Evolutionary conservation across 106 monocot species (phyloP).

Genomic region (Allium sativum): DNA sequence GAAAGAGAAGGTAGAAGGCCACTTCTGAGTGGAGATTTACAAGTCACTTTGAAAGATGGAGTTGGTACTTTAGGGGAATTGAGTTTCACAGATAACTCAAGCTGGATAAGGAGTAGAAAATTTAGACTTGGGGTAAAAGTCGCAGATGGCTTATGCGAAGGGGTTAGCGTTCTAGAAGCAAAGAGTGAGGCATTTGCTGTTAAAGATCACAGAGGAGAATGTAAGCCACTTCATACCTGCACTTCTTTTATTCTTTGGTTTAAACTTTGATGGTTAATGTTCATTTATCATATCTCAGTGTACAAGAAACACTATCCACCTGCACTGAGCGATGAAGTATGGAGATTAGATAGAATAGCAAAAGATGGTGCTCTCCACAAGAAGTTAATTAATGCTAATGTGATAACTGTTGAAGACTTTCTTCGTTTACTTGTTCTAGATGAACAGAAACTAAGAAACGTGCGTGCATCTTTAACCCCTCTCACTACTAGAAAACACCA

Average conservation of each 20-base stretch:
- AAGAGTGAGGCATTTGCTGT: slow-evolving; percentile 24
- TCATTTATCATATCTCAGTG: slow-evolving; percentile 3
- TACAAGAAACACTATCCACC: slow-evolving; percentile 42
- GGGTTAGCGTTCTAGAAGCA: slow-evolving; percentile 22
- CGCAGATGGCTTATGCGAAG: slow-evolving; percentile 11
- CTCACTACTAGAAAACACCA: neutral
- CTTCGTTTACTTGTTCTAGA: slow-evolving; percentile 21
- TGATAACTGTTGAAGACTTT: slow-evolving; percentile 21
- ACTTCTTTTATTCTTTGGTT: neutral
- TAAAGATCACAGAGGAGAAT: slow-evolving; percentile 41
- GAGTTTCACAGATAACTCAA: slow-evolving; percentile 39
- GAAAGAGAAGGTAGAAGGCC: slow-evolving; percentile 31
- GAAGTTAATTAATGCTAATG: slow-evolving; percentile 6
- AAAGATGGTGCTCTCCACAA: slow-evolving; percentile 27
- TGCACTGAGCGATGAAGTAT: slow-evolving; percentile 23
- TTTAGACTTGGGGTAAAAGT: slow-evolving; percentile 30
- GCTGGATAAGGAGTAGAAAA: slow-evolving; percentile 36
- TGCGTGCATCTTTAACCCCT: slow-evolving; percentile 1
- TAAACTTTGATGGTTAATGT: neutral
- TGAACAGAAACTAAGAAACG: slow-evolving; percentile 15
- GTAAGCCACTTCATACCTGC: slow-evolving; percentile 6
- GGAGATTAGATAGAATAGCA: slow-evolving; percentile 23
- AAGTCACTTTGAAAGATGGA: slow-evolving; percentile 17
- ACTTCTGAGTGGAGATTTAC: slow-evolving; percentile 28
- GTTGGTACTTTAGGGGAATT: slow-evolving; percentile 15